Evolutionary conservation across 495 filamentous ascomycete genomes (phyloP), one percentile per base, ranked within the genome.

Genomic region (Podospora sp.): DNA sequence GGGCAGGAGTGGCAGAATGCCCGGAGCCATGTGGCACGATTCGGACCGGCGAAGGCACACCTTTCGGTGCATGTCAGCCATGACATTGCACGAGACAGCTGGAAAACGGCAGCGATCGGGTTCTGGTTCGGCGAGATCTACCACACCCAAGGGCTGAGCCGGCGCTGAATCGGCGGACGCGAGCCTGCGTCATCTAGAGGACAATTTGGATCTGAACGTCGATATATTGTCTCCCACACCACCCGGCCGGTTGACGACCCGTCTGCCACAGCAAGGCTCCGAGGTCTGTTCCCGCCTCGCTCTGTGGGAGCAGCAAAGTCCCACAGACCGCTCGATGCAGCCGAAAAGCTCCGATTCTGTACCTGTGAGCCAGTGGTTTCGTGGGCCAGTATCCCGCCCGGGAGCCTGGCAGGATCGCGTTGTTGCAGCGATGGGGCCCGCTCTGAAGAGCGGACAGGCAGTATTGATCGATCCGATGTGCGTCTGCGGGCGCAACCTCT

Each of bases 21-120:
- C 52, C 49, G 26, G 21, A 63, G 71, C 72, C 71, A 76, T 73
- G 69, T 76, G 69, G 74, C 72, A 72, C 65, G 61, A 66, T 61
- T 55, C 59, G 60, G 62, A 52, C 51, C 72, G 65, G 60, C 60
- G 58, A 58, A 36, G 62, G 33, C 55, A 68, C 55, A 58, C 46
- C 36, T 16, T 21, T 56, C 63, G 55, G 20, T 22, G 5, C 26
- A 53, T 26, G 21, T n/a, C 21, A 67, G 26, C 46, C 46, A 22
- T 33, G 40, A 62, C 50, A 36, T 52, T 58, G 50, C 35, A 20
- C 4, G 29, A 52, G 29, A 14, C 22, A 12, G 12, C 29, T 21
- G 7, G 26, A 46, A 26, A 46, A n/a, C 35, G 24, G 33, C 40
- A 46, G 49, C 56, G 60, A 64, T 55, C 53, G 50, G 27, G 4